phyloP scores from a whole-genome alignment of 1,284 basidiomycete genomes.

The Leccinum pallidistipes region DNA sequence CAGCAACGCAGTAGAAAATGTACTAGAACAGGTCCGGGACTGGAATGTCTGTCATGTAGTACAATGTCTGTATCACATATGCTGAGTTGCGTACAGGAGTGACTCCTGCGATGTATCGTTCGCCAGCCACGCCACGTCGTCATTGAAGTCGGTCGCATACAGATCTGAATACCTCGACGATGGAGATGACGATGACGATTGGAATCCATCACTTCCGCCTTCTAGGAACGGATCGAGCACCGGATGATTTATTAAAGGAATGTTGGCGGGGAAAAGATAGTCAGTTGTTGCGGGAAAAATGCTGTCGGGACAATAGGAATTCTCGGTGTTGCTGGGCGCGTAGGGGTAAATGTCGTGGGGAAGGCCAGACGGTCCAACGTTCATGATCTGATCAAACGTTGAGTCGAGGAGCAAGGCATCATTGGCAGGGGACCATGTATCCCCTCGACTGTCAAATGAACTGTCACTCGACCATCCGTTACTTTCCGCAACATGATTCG shows the following conservation, averaged over 20 bases:
- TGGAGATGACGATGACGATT: conserved; percentile 32
- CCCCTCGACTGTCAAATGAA: conserved; percentile 9
- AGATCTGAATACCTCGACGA: conserved; percentile 23
- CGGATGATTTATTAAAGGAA: conserved; percentile 13
- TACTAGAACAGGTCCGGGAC: conserved; percentile 8
- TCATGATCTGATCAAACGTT: conserved; percentile 7
- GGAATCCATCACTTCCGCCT: conserved; percentile 17
- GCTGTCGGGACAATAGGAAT: conserved; percentile 8
- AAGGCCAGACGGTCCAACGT: conserved; percentile 1
- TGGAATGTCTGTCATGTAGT: conserved; percentile 2
- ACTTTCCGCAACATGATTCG: conserved; percentile 2
- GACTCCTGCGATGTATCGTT: conserved; percentile 11
- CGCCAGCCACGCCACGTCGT: conserved; percentile 7
- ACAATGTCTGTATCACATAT: conserved; percentile 16
- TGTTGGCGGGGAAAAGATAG: conserved; percentile 8
- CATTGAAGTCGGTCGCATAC: conserved; percentile 8
- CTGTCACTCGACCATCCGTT: conserved; percentile 6
- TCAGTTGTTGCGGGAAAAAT: conserved; percentile 7
- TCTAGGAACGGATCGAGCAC: conserved; percentile 17
- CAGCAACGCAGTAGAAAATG: conserved; percentile 1
- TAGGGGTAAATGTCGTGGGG: conserved; percentile 6
- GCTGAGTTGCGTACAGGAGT: conserved; percentile 12
- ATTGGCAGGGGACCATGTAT: conserved; percentile 3
- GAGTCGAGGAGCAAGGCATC: conserved; percentile 2
- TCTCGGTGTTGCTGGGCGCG: conserved; percentile 3